A percentile compares a stretch with the other conserved stretches of the same genome.
phyloP scores from a whole-genome alignment of 176 grass and related monocot species.

The Juncus effusus region DNA sequence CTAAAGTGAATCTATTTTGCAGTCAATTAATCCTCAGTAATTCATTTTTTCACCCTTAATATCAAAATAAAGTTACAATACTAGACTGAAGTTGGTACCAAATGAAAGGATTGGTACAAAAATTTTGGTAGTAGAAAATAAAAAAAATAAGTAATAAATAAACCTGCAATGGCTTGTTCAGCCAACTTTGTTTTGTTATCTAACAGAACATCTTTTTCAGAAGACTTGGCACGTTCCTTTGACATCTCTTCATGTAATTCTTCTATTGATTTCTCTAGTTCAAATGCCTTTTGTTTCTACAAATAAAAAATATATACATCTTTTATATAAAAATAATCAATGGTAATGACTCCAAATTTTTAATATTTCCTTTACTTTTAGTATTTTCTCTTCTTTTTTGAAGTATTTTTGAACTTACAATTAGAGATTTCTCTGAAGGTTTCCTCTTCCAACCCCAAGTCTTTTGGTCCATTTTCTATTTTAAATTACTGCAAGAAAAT shows the following conservation, averaged over 20 bases:
- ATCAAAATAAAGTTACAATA: neutral
- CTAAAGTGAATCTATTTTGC: neutral
- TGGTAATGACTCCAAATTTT: neutral
- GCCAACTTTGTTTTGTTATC: conserved; percentile 82
- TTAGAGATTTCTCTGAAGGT: conserved; percentile 46
- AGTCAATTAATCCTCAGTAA: conserved; percentile 9
- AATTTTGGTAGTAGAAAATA: neutral
- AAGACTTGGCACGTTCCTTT: conserved; percentile 49
- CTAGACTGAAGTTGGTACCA: neutral
- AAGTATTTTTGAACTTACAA: conserved; percentile 28
- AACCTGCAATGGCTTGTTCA: conserved; percentile 95
- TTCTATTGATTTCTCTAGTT: conserved; percentile 66
- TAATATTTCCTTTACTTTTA: neutral
- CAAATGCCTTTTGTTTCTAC: conserved; percentile 58
- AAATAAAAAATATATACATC: conserved; percentile 16
- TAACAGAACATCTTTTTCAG: conserved; percentile 63
- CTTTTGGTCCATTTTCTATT: conserved; percentile 70
- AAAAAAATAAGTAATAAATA: conserved; percentile 19
- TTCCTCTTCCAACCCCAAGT: conserved; percentile 93
- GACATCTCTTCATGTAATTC: conserved; percentile 65
- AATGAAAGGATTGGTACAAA: neutral
- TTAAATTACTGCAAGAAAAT: conserved; percentile 6
- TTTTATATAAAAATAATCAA: conserved; percentile 10
- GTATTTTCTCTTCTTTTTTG: neutral
- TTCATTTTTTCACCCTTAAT: neutral